Base-by-base conservation (phyloP, 176 grass and related monocot species). In the Chrysopogon serrulatus region DNA sequence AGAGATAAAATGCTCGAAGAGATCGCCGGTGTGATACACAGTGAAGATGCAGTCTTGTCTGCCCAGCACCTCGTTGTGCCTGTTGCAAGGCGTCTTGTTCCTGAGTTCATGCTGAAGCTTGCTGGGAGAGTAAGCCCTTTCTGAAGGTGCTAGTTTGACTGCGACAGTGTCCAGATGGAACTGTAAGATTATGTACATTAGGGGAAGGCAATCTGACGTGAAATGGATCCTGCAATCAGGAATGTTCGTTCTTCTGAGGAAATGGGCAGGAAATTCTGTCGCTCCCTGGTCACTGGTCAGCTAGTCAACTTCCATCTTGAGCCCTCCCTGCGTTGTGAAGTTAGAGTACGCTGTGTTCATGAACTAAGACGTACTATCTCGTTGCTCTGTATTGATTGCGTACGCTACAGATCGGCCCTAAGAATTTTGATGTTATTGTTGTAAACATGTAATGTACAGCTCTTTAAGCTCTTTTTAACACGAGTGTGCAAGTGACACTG, bases 121-220 rank as follows among this genome's bases (percentile, higher is more conserved):
- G 93, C 96, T 70, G 42, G 85, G 53, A 95, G 78, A 88, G 87
- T 95, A 48, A 98, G 96, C 54, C 93, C 96, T 51, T 98, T 98
- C 81, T 98, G 76, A 95, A 82, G 28, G 45, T 34, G 66, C 36
- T 35, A 44, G 36, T 49, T 24, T 41, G 9, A 28, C 34, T 35
- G 27, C 26, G 26, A 18, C 13, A 51, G 24, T 19, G 53, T 6
- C 21, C 37, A 21, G 37, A 60, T 68, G 23, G 17, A 75, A 48
- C 7, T 76, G 27, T 57, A 81, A 81, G 19, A 26, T 73, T 13
- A n/a, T 81, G 71, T 48, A 43, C 70, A 67, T 21, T 33, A 51
- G 26, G 24, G 32, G 15, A 16, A 17, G 35, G 37, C 23, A 33
- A n/a, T 32, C 19, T 67, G 64, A 26, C 24, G 2, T 21, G 1